These are phyloP conservation scores for Jatropha podagrica DNA, from an alignment of 441 rosid genomes.

Conservation along the genomic window DNA sequence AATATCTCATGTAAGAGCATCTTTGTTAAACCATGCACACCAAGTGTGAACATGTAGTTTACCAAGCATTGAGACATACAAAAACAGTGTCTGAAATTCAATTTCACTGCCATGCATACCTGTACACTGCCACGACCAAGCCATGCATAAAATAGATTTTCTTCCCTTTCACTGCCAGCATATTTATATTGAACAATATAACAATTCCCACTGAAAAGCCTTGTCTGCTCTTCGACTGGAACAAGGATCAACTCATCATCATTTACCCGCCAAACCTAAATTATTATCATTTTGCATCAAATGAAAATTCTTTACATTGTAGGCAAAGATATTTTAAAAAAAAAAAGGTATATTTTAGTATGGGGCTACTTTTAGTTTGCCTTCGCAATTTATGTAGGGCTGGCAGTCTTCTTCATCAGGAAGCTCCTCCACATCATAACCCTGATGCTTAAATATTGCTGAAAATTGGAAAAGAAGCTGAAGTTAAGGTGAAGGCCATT, in stretches of 20 bases:
- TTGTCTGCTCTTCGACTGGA: constrained; percentile 64
- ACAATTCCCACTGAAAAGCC: constrained; percentile 86
- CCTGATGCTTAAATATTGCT: constrained; percentile 70
- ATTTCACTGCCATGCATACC: constrained; percentile 36
- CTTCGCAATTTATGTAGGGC: constrained; percentile 66
- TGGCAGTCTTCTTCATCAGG: constrained; percentile 69
- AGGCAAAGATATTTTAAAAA: constrained; percentile 2
- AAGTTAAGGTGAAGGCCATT: constrained; percentile 16
- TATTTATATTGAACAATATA: constrained; percentile 80
- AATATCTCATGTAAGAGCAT: background rate
- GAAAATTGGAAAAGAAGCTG: constrained; percentile 18
- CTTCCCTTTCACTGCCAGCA: constrained; percentile 64
- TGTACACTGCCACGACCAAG: constrained; percentile 59
- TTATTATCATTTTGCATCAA: constrained; percentile 18
- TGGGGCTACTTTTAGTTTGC: constrained; percentile 59
- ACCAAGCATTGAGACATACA: background rate
- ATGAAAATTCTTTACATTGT: constrained; percentile 10
- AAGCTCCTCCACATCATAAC: constrained; percentile 81
- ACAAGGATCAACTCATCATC: constrained; percentile 52
- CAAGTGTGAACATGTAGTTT: background rate
- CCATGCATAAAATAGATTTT: constrained; percentile 75
- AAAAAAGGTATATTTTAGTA: constrained; percentile 13
- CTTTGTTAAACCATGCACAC: background rate
- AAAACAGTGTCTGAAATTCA: background rate
- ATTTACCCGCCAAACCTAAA: constrained; percentile 80